phyloP scores from a whole-genome alignment of 306 rosid genomes.

The Parietaria judaica region DNA sequence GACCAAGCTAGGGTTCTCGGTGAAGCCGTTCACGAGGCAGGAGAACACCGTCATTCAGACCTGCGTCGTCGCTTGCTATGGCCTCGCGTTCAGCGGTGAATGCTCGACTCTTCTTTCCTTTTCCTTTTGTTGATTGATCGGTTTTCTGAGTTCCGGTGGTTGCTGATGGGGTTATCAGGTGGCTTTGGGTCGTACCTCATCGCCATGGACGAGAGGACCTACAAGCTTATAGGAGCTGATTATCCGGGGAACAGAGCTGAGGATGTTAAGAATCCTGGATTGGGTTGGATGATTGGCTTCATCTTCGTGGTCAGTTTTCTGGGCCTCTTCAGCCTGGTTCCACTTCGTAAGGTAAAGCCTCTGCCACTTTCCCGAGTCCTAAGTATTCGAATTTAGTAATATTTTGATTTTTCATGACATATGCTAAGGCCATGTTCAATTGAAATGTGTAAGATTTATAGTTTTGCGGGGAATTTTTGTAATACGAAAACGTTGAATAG shows the following conservation, averaged over 20 bases:
- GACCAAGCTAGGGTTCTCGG: slow-evolving; percentile 41
- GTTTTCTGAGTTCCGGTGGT: neutral
- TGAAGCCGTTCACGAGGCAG: slow-evolving; percentile 65
- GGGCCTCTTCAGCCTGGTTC: slow-evolving; percentile 84
- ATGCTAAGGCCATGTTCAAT: neutral
- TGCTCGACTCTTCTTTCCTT: neutral
- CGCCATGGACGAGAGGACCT: slow-evolving; percentile 84
- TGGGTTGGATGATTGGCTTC: slow-evolving; percentile 94
- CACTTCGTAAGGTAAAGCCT: slow-evolving; percentile 73
- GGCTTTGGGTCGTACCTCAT: slow-evolving; percentile 80
- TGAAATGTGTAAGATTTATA: neutral
- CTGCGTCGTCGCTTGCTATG: slow-evolving; percentile 95
- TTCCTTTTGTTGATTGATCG: slow-evolving; percentile 11
- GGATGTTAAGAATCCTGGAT: slow-evolving; percentile 75
- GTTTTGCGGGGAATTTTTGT: neutral
- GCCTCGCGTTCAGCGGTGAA: slow-evolving; percentile 86
- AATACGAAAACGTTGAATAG: neutral
- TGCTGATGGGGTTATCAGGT: slow-evolving; percentile 29
- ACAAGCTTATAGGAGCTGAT: slow-evolving; percentile 70
- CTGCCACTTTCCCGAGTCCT: no score
- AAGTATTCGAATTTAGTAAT: no score
- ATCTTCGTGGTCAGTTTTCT: slow-evolving; percentile 79
- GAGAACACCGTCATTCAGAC: slow-evolving; percentile 98
- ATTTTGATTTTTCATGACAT: no score
- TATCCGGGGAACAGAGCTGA: slow-evolving; percentile 89